Percentiles rank a stretch among this genome's conserved stretches.
Evolutionary conservation across 176 grass and related monocot species (phyloP).

Genomic region (Oryza nivara): DNA sequence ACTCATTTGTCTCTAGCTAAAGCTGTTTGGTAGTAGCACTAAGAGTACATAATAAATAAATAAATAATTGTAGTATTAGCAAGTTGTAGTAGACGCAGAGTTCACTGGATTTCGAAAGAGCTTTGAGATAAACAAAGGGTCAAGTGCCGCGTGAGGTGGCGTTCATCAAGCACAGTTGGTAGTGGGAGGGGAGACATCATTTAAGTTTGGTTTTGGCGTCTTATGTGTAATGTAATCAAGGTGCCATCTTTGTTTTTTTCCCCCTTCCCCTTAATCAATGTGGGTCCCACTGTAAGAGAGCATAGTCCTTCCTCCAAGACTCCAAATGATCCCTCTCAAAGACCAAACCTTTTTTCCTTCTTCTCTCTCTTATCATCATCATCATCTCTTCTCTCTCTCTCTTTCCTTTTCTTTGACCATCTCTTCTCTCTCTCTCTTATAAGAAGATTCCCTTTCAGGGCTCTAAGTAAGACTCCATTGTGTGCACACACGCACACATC

Average conservation of each 20-base stretch:
- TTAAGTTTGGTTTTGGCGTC: conserved; percentile 48
- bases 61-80: not conserved
- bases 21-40: not conserved
- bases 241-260: not conserved
- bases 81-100: not conserved
- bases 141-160: not conserved
- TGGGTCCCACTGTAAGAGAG: conserved; percentile 21
- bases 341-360: not conserved
- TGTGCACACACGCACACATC: not conserved
- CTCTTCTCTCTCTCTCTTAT: not conserved
- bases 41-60: not conserved
- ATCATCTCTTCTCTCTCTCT: not conserved
- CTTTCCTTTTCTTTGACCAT: conserved; percentile 40
- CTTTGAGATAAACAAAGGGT: not conserved
- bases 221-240: conserved; percentile 1
- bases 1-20: not conserved
- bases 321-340: not conserved
- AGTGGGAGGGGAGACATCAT: conserved; percentile 24
- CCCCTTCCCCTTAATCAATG: not conserved
- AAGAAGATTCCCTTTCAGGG: conserved; percentile 49
- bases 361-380: not conserved
- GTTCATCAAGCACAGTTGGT: not conserved
- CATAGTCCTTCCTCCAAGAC: not conserved
- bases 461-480: conserved; percentile 13
- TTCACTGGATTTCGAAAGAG: not conserved